Evolutionary conservation across 2,329 filamentous ascomycete species (phyloP).

Genomic region (Claviceps purpurea): DNA sequence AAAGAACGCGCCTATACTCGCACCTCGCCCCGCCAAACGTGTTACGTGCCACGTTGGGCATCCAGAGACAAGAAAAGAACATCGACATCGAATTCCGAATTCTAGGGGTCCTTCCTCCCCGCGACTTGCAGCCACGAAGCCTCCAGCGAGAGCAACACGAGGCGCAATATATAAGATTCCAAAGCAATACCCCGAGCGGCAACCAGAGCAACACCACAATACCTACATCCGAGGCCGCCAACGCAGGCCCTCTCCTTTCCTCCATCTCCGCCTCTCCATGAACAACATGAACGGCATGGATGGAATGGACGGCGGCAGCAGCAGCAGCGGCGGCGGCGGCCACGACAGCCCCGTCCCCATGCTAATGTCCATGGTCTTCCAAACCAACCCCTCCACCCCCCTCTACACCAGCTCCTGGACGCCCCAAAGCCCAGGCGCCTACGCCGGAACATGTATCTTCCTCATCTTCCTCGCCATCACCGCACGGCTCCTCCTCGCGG

Average conservation of each 20-base stretch:
- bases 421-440: constrained; percentile 53
- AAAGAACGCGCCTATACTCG: too few relatives aligned
- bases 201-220: too few relatives aligned
- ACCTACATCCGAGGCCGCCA: neutral
- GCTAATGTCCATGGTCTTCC: constrained; percentile 46
- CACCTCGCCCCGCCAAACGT: too few relatives aligned
- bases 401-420: constrained; percentile 58
- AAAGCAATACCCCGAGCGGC: too few relatives aligned
- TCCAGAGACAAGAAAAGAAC: too few relatives aligned
- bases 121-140: too few relatives aligned
- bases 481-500: constrained; percentile 58
- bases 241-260: neutral
- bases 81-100: too few relatives aligned
- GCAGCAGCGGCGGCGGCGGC: constrained; percentile 1
- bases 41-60: too few relatives aligned
- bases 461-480: constrained; percentile 61
- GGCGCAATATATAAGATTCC: too few relatives aligned
- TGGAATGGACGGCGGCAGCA: constrained; percentile 4
- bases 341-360: constrained; percentile 6
- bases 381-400: constrained; percentile 34
- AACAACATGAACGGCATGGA: constrained; percentile 11
- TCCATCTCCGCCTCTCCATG: constrained; percentile 7
- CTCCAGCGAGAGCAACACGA: too few relatives aligned
- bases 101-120: too few relatives aligned
- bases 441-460: constrained; percentile 87